Conservation (phyloP, 139 green algal species). For the Tetraselmis striata region DNA sequence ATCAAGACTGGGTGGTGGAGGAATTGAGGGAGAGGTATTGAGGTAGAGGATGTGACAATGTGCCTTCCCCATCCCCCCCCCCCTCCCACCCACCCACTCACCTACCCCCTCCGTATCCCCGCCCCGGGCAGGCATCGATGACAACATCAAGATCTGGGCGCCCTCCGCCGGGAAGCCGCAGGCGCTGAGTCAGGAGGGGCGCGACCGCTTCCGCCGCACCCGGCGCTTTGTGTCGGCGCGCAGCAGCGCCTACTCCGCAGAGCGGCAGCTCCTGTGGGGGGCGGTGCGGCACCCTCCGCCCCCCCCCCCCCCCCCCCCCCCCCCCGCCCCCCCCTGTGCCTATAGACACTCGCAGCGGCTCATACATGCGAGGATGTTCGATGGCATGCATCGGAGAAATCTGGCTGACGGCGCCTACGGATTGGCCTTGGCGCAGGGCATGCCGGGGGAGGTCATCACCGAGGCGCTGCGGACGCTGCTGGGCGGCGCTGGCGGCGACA, state of each 20-base stretch:
- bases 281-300: background rate
- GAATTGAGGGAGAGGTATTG: background rate
- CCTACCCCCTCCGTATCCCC: no score
- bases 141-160: conserved; percentile 43
- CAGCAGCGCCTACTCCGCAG: no score
- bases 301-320: background rate
- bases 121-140: conserved; percentile 31
- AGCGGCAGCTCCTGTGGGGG: background rate
- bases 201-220: background rate
- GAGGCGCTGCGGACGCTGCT: background rate
- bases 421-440: background rate
- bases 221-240: background rate
- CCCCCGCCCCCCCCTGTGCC: no score
- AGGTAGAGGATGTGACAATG: no score
- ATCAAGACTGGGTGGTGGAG: background rate
- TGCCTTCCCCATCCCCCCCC: no score
- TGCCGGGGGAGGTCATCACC: background rate
- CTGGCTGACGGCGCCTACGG: background rate
- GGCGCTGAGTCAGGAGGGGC: background rate
- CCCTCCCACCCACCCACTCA: no score
- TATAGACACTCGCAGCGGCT: background rate
- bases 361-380: no score
- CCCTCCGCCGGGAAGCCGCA: conserved; percentile 11
- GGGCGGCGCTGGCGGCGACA: background rate
- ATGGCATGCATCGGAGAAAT: no score